Evolutionary conservation across 2,329 filamentous ascomycete genomes (phyloP).

Genomic region (Fusarium goolgardi): DNA sequence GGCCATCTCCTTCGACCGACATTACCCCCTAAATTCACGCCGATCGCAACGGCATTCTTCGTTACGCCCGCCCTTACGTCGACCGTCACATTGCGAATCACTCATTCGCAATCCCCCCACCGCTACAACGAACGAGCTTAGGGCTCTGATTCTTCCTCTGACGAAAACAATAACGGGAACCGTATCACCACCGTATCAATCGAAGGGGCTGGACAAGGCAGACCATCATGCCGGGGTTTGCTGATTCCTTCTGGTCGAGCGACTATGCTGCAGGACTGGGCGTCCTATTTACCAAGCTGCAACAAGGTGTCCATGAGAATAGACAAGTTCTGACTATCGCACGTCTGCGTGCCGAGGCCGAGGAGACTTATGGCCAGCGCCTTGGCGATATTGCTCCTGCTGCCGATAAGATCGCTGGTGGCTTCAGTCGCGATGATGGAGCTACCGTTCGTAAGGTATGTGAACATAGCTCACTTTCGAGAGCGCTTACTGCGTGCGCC

Average conservation of each 20-base stretch:
- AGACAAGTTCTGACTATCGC: constrained; percentile 93
- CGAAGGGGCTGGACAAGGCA: constrained; percentile 45
- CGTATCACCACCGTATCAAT: constrained; percentile 24
- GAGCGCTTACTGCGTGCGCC: constrained; percentile 3
- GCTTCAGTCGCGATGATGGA: constrained; percentile 92
- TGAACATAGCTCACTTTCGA: neutral
- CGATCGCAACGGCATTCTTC: constrained; percentile 30
- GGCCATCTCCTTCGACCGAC: constrained; percentile 13
- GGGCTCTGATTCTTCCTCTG: constrained; percentile 17
- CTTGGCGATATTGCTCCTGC: constrained; percentile 84
- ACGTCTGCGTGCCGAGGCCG: constrained; percentile 93
- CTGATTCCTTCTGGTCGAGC: constrained; percentile 96
- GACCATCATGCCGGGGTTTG: constrained; percentile 82
- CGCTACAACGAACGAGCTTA: constrained; percentile 26
- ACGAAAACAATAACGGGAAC: constrained; percentile 23
- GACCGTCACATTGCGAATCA: constrained; percentile 21
- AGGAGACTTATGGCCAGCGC: constrained; percentile 86
- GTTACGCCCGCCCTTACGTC: constrained; percentile 21
- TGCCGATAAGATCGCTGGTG: constrained; percentile 83
- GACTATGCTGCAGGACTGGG: constrained; percentile 97
- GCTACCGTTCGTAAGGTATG: constrained; percentile 92
- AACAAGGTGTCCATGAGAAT: constrained; percentile 95
- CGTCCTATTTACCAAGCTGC: constrained; percentile 94
- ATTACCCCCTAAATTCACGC: constrained; percentile 21
- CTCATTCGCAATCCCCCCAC: constrained; percentile 20